A percentile compares a stretch with the other conserved stretches of the same genome.
phyloP scores from a whole-genome alignment of 2,329 filamentous ascomycete genomes.

The Arthrocladium fulminans region DNA sequence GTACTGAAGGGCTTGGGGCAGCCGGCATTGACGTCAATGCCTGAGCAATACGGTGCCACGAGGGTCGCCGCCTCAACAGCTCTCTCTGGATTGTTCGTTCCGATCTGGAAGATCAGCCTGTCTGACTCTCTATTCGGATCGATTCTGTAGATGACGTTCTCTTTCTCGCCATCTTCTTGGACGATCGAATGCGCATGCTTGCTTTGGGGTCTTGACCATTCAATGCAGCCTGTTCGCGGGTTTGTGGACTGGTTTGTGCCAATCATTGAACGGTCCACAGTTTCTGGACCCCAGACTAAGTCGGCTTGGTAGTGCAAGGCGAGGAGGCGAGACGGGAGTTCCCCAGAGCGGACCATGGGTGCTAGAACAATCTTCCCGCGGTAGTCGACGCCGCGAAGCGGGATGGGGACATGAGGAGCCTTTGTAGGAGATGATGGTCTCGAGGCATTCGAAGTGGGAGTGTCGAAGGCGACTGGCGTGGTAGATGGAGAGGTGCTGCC shows the following conservation, averaged over 20 bases:
- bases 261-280: slow-evolving; percentile 84
- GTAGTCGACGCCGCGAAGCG: slow-evolving; percentile 82
- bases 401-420: slow-evolving; percentile 67
- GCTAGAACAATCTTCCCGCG: slow-evolving; percentile 88
- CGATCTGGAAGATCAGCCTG: slow-evolving; percentile 82
- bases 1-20: slow-evolving; percentile 97
- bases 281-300: slow-evolving; percentile 95
- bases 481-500: not conserved
- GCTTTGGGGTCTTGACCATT: slow-evolving; percentile 70
- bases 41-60: slow-evolving; percentile 77
- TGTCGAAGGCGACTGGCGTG: not conserved
- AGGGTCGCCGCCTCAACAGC: slow-evolving; percentile 78
- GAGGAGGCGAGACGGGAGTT: slow-evolving; percentile 78
- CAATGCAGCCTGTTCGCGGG: slow-evolving; percentile 65
- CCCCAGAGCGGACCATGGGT: slow-evolving; percentile 96
- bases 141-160: slow-evolving; percentile 73
- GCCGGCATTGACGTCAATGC: slow-evolving; percentile 96
- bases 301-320: slow-evolving; percentile 93
- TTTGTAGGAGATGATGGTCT: not conserved
- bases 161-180: slow-evolving; percentile 31
- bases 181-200: slow-evolving; percentile 45
- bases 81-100: slow-evolving; percentile 70
- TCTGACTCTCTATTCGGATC: slow-evolving; percentile 67
- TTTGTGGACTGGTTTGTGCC: slow-evolving; percentile 74
- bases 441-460: not conserved